phyloP scores from a whole-genome alignment of 2,329 filamentous ascomycete genomes.

The Monosporascus cannonballus region DNA sequence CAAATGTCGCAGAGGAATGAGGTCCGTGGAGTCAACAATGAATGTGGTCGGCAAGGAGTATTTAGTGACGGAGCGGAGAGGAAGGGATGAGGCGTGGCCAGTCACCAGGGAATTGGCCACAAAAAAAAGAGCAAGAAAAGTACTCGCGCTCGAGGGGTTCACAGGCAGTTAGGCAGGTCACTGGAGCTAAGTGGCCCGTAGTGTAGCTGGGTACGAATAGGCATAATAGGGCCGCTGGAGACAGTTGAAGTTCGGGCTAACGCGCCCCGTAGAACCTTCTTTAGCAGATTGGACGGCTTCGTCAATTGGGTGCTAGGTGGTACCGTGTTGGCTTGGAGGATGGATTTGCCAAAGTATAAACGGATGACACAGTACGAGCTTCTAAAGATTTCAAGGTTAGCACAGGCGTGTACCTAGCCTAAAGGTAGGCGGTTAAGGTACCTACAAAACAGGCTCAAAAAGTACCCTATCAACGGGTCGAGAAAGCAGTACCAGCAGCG shows the following conservation, averaged over 20 bases:
- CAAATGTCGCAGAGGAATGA: background rate
- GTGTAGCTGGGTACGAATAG: background rate
- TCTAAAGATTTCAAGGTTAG: background rate
- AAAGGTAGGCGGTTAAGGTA: background rate
- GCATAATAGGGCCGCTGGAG: background rate
- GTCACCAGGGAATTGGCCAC: background rate
- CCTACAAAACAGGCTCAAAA: background rate
- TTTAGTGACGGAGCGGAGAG: background rate
- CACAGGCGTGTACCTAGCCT: background rate
- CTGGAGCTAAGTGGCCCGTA: background rate
- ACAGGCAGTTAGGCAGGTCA: background rate
- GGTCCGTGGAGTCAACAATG: background rate
- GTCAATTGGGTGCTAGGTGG: no score
- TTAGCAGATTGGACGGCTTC: background rate
- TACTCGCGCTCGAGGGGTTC: background rate
- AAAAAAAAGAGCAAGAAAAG: background rate
- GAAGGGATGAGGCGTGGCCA: background rate
- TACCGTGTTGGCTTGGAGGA: background rate
- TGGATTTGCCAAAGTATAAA: background rate
- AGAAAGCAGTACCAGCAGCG: background rate
- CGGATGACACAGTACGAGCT: background rate
- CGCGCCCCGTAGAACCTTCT: background rate
- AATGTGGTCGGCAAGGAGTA: background rate
- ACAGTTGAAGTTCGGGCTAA: background rate
- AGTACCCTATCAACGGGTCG: background rate